These are phyloP conservation scores for Camellia oleifera DNA, from an alignment of 179 eudicot species.

Conservation along the genomic window DNA sequence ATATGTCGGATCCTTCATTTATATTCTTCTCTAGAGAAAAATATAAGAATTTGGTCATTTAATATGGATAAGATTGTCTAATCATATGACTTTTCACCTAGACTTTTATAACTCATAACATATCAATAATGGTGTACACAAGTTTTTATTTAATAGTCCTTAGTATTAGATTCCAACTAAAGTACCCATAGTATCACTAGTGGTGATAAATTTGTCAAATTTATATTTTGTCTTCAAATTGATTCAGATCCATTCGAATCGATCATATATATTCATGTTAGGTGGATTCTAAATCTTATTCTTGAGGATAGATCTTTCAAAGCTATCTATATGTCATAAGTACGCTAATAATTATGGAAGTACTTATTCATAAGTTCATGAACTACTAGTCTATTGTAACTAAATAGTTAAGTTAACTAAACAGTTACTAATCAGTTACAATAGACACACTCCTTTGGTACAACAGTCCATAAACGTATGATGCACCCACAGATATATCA, in stretches of 20 bases:
- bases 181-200: not conserved
- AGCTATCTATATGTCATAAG: no score
- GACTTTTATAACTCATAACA: not conserved
- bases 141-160: not conserved
- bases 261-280: not conserved
- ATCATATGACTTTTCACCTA: constrained; percentile 5
- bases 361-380: no score
- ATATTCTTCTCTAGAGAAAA: not conserved
- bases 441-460: no score
- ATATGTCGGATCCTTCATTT: not conserved
- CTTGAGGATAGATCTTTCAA: no score
- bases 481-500: no score
- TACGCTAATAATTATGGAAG: no score
- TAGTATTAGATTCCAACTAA: not conserved
- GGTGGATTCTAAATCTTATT: no score
- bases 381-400: no score
- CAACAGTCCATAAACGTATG: no score
- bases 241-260: not conserved
- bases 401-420: no score
- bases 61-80: constrained; percentile 8
- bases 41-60: not conserved
- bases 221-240: not conserved
- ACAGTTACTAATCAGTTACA: no score
- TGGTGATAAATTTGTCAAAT: not conserved
- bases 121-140: constrained; percentile 1